A percentile compares a stretch with the other conserved stretches of the same genome.
phyloP scores from a whole-genome alignment of 2,329 filamentous ascomycete genomes.

The Lasiodiplodia gonubiensis region DNA sequence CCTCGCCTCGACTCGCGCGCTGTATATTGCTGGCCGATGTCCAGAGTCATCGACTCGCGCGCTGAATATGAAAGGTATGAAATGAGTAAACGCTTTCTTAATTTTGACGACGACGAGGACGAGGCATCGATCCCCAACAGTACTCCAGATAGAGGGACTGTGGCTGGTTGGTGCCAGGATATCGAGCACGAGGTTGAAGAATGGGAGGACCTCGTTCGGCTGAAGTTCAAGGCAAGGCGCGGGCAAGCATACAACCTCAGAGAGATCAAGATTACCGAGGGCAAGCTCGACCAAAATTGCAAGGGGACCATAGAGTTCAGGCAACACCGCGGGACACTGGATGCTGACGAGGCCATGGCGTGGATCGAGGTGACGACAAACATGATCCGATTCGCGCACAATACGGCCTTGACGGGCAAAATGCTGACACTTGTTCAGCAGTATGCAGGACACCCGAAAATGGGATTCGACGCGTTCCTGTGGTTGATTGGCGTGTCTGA shows the following conservation, averaged over 20 bases:
- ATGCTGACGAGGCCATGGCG: constrained; percentile 34
- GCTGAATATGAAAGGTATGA: too few species aligned
- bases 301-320: constrained; percentile 40
- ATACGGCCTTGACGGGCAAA: not conserved
- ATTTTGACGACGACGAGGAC: not conserved
- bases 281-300: not conserved
- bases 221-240: not conserved
- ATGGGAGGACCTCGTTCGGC: not conserved
- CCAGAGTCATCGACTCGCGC: not conserved
- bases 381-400: constrained; percentile 12
- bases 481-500: not conserved
- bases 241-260: not conserved
- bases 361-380: constrained; percentile 36
- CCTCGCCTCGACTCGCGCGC: constrained; percentile 15
- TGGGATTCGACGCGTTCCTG: not conserved
- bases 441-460: not conserved
- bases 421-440: not conserved
- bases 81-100: too few species aligned
- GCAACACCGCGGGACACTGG: constrained; percentile 37
- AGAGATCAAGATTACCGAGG: not conserved
- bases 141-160: not conserved
- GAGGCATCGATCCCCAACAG: too few species aligned
- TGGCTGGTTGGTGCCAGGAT: not conserved
- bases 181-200: not conserved
- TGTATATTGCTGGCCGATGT: not conserved